Evolutionary conservation across 2,329 filamentous ascomycete species (phyloP).

Genomic region (Neofusicoccum laricinum): DNA sequence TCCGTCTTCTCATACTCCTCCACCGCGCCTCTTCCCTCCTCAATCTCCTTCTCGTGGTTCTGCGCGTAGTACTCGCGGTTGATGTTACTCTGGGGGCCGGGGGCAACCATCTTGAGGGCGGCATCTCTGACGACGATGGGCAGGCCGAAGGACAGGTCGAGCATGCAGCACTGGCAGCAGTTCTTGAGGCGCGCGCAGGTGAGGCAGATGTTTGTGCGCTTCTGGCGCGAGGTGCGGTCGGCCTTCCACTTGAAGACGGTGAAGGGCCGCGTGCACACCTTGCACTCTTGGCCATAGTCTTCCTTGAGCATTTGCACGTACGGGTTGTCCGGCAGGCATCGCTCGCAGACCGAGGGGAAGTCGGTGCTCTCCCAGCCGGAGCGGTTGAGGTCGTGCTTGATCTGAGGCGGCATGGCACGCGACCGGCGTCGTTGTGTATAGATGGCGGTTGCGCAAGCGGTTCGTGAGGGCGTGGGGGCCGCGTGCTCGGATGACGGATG

Average conservation of each 20-base stretch:
- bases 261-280: slow-evolving; percentile 87
- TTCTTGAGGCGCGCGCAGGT: slow-evolving; percentile 97
- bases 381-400: slow-evolving; percentile 92
- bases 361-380: slow-evolving; percentile 95
- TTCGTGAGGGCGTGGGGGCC: not conserved
- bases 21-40: slow-evolving; percentile 75
- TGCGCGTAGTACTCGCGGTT: slow-evolving; percentile 98
- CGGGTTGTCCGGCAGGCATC: slow-evolving; percentile 90
- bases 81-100: slow-evolving; percentile 85
- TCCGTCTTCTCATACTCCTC: slow-evolving; percentile 97
- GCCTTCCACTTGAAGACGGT: slow-evolving; percentile 95
- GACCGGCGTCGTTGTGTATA: not conserved
- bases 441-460: not conserved
- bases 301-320: slow-evolving; percentile 99
- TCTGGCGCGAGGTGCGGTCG: slow-evolving; percentile 86
- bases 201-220: slow-evolving; percentile 91
- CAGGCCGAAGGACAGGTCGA: slow-evolving; percentile 92
- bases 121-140: slow-evolving; percentile 95
- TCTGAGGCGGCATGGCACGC: slow-evolving; percentile 73
- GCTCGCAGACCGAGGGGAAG: slow-evolving; percentile 86
- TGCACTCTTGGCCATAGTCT: slow-evolving; percentile 85
- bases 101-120: slow-evolving; percentile 94
- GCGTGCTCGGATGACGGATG: slow-evolving; percentile 11
- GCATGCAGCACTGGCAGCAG: slow-evolving; percentile 98
- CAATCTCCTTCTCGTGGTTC: slow-evolving; percentile 92